These are phyloP conservation scores for Claviceps capensis DNA, from an alignment of 2,329 filamentous ascomycete genomes.

Conservation along the genomic window DNA sequence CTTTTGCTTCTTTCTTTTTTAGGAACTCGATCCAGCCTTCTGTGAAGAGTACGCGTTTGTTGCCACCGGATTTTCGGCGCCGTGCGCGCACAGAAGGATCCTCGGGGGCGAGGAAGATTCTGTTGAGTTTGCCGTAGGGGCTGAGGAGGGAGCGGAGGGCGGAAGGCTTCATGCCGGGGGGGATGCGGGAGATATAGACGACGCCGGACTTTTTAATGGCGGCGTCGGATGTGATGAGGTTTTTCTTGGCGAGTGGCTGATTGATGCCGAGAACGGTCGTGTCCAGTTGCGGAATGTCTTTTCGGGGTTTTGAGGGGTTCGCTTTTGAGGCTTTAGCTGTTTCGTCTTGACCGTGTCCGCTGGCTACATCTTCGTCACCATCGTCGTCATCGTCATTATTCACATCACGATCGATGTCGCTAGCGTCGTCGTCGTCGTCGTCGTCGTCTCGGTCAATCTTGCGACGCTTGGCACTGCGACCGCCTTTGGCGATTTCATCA, in stretches of 20 bases:
- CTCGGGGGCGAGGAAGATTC: conserved; percentile 69
- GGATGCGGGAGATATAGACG: conserved; percentile 70
- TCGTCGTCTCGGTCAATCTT: conserved; percentile 32
- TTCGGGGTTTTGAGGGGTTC: conserved; percentile 8
- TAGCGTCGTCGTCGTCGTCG: conserved; percentile 23
- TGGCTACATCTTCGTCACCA: neutral
- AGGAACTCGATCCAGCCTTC: conserved; percentile 83
- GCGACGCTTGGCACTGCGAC: conserved; percentile 47
- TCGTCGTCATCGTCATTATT: conserved; percentile 12
- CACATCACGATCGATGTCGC: conserved; percentile 21
- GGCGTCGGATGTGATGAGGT: conserved; percentile 49
- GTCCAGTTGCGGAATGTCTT: conserved; percentile 15
- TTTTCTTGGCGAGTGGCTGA: conserved; percentile 49
- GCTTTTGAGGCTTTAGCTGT: conserved; percentile 12
- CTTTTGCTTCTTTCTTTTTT: conserved; percentile 62
- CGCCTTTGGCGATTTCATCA: conserved; percentile 53
- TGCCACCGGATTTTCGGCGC: conserved; percentile 60
- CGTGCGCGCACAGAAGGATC: conserved; percentile 51
- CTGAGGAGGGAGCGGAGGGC: conserved; percentile 64
- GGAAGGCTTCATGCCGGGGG: conserved; percentile 76
- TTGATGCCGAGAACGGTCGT: conserved; percentile 32
- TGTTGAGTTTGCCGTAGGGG: conserved; percentile 62
- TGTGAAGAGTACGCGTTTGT: conserved; percentile 69
- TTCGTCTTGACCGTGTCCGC: neutral
- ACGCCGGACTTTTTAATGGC: conserved; percentile 64